Conservation (phyloP, 345 rosid species). For the Physaria fendleri region DNA sequence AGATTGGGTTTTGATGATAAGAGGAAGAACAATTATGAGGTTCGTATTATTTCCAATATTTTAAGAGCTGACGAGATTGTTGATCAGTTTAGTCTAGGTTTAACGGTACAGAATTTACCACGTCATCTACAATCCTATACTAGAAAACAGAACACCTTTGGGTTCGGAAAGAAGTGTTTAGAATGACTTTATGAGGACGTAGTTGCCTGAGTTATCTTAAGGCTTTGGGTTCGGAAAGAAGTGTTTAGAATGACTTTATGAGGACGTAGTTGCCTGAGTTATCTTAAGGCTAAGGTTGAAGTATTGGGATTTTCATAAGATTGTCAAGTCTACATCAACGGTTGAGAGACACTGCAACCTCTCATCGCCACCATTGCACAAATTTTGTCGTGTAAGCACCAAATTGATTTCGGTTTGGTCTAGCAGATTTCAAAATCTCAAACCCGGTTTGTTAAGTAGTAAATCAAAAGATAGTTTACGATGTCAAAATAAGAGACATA, state of each 20-base stretch:
- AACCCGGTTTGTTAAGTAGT: conserved; percentile 2
- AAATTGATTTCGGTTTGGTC: neutral
- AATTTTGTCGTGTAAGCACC: conserved; percentile 4
- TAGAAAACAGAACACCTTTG: too few species aligned
- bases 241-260: neutral
- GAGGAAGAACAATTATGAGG: neutral
- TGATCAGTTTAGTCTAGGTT: neutral
- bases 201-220: conserved; percentile 1
- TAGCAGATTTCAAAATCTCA: neutral
- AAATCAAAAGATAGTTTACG: neutral
- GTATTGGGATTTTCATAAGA: conserved; percentile 8
- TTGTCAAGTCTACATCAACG: conserved; percentile 11
- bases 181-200: conserved; percentile 12
- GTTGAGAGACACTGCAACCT: conserved; percentile 12
- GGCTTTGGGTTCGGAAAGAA: neutral
- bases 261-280: neutral
- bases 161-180: too few species aligned
- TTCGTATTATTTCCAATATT: neutral
- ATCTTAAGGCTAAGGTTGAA: conserved; percentile 26
- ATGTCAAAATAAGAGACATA: neutral
- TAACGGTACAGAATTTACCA: conserved; percentile 13
- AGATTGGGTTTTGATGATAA: conserved; percentile 10
- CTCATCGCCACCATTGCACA: conserved; percentile 14
- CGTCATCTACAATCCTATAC: neutral
- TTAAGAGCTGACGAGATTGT: neutral